phyloP scores from a whole-genome alignment of 768 basidiomycete species.

The Pleurotus eryngii region DNA sequence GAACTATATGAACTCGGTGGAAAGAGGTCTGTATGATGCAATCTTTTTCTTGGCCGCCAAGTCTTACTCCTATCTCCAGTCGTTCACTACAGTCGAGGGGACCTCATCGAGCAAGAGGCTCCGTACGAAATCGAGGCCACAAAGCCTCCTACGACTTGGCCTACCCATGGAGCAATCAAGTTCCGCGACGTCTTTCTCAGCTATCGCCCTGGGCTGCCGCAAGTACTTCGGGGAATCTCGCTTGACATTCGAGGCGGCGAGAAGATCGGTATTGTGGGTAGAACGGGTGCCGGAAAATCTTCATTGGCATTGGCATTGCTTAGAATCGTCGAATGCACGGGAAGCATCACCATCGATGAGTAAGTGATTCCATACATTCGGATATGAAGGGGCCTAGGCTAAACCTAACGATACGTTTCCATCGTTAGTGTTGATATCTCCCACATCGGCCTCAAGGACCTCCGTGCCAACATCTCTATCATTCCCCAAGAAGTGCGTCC shows the following conservation, averaged over 20 bases:
- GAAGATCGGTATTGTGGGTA: conserved; percentile 73
- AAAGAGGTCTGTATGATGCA: conserved; percentile 37
- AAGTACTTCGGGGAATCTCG: conserved; percentile 63
- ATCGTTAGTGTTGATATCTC: conserved; percentile 55
- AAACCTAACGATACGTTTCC: conserved; percentile 11
- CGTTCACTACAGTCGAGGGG: conserved; percentile 49
- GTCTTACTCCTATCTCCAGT: conserved; percentile 27
- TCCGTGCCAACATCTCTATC: conserved; percentile 57
- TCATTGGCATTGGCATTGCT: conserved; percentile 65
- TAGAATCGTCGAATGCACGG: conserved; percentile 66
- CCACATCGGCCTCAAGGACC: conserved; percentile 61
- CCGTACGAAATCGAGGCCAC: conserved; percentile 54
- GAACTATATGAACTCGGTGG: conserved; percentile 68
- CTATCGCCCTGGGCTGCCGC: conserved; percentile 70
- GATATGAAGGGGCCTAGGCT: not conserved
- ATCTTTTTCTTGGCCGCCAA: conserved; percentile 2
- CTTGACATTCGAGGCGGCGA: conserved; percentile 62
- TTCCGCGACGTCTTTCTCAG: conserved; percentile 58
- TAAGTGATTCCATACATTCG: conserved; percentile 19
- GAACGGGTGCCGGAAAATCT: conserved; percentile 57
- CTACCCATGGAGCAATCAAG: conserved; percentile 52
- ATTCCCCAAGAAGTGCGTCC: conserved; percentile 66
- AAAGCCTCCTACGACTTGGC: conserved; percentile 64
- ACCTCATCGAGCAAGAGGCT: conserved; percentile 60
- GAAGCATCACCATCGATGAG: conserved; percentile 64